Evolutionary conservation across 2,329 filamentous ascomycete species (phyloP).

Genomic region (Nemania sp.): DNA sequence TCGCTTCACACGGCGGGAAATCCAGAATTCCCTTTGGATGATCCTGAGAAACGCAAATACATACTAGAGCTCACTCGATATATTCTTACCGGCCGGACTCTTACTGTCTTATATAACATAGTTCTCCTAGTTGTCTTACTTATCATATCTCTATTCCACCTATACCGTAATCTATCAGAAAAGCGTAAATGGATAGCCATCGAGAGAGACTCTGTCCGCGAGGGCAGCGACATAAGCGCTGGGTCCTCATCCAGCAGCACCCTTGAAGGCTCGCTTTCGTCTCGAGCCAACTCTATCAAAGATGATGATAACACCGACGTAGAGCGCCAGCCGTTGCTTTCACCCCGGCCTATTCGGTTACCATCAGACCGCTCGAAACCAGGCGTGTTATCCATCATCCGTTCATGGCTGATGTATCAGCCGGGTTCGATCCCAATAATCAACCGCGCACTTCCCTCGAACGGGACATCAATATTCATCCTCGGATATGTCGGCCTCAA

Average conservation of each 20-base stretch:
- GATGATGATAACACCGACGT: slow-evolving; percentile 35
- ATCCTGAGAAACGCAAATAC: slow-evolving; percentile 43
- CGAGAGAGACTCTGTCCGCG: slow-evolving; percentile 17
- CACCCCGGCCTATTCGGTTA: not conserved
- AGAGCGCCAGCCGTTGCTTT: slow-evolving; percentile 43
- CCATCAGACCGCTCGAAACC: not conserved
- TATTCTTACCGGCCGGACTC: slow-evolving; percentile 40
- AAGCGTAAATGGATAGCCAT: slow-evolving; percentile 33
- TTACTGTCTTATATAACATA: slow-evolving; percentile 42
- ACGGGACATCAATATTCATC: slow-evolving; percentile 57
- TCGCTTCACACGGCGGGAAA: slow-evolving; percentile 8
- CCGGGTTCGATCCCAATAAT: slow-evolving; percentile 59
- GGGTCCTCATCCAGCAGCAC: slow-evolving; percentile 44
- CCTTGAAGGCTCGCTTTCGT: slow-evolving; percentile 34
- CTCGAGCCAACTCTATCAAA: slow-evolving; percentile 29
- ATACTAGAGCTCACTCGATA: slow-evolving; percentile 38
- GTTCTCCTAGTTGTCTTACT: slow-evolving; percentile 38
- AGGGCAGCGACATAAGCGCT: slow-evolving; percentile 19
- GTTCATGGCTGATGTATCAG: slow-evolving; percentile 55
- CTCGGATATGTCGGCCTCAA: slow-evolving; percentile 56
- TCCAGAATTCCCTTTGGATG: slow-evolving; percentile 15
- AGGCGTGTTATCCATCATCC: slow-evolving; percentile 7
- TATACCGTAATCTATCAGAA: slow-evolving; percentile 27
- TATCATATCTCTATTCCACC: slow-evolving; percentile 36
- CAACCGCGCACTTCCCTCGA: slow-evolving; percentile 60